Evolutionary conservation across 2,329 filamentous ascomycete species (phyloP).

Genomic region (Pseudocercospora vitis): DNA sequence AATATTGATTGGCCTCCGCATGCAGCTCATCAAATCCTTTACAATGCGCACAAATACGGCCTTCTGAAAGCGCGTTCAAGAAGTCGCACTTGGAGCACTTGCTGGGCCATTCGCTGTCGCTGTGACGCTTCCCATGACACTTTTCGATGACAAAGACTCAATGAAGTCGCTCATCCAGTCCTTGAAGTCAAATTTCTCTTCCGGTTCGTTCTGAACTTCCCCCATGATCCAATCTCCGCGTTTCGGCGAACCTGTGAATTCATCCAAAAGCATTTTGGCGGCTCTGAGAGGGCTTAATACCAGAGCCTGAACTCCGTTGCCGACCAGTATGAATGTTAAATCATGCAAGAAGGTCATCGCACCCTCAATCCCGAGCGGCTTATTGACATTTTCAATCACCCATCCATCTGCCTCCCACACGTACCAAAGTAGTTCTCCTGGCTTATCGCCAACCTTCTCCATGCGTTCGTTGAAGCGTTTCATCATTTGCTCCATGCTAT

Average conservation of each 20-base stretch:
- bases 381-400: slow-evolving; percentile 19
- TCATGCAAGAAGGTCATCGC: slow-evolving; percentile 3
- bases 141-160: neutral
- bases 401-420: slow-evolving; percentile 15
- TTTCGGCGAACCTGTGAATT: slow-evolving; percentile 19
- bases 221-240: slow-evolving; percentile 21
- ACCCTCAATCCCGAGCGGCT: slow-evolving; percentile 16
- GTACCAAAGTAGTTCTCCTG: slow-evolving; percentile 12
- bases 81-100: neutral
- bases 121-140: neutral
- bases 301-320: neutral
- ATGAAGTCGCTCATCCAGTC: slow-evolving; percentile 3
- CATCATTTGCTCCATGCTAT: slow-evolving; percentile 13
- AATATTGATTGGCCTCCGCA: neutral
- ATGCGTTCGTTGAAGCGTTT: slow-evolving; percentile 21
- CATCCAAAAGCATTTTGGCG: slow-evolving; percentile 1
- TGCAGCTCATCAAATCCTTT: no score
- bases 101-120: neutral
- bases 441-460: slow-evolving; percentile 17
- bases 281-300: slow-evolving; percentile 1
- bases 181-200: neutral
- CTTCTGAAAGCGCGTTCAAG: neutral
- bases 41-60: no score
- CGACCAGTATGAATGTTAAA: slow-evolving; percentile 9
- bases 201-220: neutral